Percentiles rank a stretch among this genome's conserved stretches.
Conservation (phyloP, 2,329 filamentous ascomycete genomes). For the Dryadomyces quercus-mongolicae region DNA sequence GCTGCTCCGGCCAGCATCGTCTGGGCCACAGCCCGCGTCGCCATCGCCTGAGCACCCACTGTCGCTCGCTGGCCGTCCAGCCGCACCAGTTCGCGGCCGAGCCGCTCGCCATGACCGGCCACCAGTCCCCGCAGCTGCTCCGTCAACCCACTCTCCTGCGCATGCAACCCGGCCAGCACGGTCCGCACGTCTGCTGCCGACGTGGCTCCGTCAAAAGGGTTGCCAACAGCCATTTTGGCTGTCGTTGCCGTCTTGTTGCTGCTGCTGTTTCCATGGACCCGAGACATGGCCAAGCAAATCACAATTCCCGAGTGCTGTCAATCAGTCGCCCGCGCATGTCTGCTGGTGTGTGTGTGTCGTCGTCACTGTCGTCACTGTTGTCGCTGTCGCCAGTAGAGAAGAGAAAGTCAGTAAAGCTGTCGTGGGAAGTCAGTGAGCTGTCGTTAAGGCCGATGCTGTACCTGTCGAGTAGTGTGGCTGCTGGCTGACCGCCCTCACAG, state of each 20-base stretch:
- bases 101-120: constrained; percentile 47
- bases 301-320: background rate
- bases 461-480: no score
- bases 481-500: no score
- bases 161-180: background rate
- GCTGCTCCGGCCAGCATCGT: constrained; percentile 83
- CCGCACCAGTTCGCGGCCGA: constrained; percentile 74
- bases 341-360: background rate
- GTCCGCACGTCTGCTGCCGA: background rate
- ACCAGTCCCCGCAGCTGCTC: background rate
- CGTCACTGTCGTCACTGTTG: no score
- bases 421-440: no score
- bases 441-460: no score
- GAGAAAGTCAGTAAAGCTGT: no score
- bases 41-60: constrained; percentile 75
- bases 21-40: constrained; percentile 73
- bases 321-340: background rate
- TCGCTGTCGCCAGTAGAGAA: no score
- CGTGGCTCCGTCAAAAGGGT: background rate
- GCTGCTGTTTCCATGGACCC: no score
- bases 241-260: no score
- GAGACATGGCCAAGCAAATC: no score
- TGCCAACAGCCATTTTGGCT: no score
- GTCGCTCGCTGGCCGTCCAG: constrained; percentile 83
- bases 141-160: background rate